These are phyloP conservation scores for Zymoseptoria brevis DNA, from an alignment of 2,329 filamentous ascomycete genomes.

Conservation along the genomic window DNA sequence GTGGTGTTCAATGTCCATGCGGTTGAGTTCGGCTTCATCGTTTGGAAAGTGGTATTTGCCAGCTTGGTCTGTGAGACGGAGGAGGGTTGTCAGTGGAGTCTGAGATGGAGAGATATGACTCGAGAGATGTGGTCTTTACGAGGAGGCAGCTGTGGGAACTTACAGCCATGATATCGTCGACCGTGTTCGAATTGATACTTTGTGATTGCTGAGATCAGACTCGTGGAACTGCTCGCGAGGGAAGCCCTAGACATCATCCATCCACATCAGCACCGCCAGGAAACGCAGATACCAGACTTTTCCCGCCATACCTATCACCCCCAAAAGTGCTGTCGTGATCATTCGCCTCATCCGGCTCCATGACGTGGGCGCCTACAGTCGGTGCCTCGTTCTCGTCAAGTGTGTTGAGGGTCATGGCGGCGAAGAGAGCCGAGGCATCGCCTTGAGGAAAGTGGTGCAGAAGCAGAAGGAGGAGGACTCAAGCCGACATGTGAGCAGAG, in stretches of 20 bases:
- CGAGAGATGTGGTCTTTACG: not conserved
- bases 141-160: not conserved
- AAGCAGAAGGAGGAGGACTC: too few relatives aligned
- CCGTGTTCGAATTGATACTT: constrained; percentile 20
- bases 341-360: constrained; percentile 21
- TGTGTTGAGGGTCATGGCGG: not conserved
- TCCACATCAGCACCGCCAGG: not conserved
- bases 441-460: too few relatives aligned
- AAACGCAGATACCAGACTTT: not conserved
- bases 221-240: constrained; percentile 17
- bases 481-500: too few relatives aligned
- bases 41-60: constrained; percentile 29
- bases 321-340: constrained; percentile 25
- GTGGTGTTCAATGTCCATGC: constrained; percentile 27
- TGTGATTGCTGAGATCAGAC: constrained; percentile 6
- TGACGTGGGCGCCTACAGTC: not conserved
- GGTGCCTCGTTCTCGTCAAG: not conserved
- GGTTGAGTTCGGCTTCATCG: constrained; percentile 26
- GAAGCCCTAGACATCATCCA: constrained; percentile 1
- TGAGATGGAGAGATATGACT: not conserved
- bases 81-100: not conserved
- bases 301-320: constrained; percentile 14
- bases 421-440: not conserved
- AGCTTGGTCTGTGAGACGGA: constrained; percentile 15
- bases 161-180: constrained; percentile 22